Evolutionary conservation across 805 yeast species (phyloP).

Genomic region (Schwanniomyces sp.): DNA sequence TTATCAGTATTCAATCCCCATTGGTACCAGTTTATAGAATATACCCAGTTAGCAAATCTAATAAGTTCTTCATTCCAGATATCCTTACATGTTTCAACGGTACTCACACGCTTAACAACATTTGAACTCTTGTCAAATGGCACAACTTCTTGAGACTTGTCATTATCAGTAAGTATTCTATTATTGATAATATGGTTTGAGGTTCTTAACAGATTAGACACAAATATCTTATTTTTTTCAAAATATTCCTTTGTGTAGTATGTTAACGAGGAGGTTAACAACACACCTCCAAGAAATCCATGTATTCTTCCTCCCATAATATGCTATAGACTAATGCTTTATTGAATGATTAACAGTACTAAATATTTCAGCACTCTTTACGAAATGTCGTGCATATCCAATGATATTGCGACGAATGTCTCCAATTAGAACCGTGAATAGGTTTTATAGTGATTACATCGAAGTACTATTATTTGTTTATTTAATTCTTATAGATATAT

Average conservation of each 20-base stretch:
- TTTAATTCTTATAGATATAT: background rate
- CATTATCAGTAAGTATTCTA: slow-evolving; percentile 50
- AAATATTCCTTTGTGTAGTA: slow-evolving; percentile 63
- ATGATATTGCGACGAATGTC: background rate
- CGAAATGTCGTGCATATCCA: background rate
- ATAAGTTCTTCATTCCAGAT: slow-evolving; percentile 78
- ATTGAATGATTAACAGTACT: background rate
- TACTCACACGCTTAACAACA: slow-evolving; percentile 31
- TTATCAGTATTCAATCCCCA: slow-evolving; percentile 35
- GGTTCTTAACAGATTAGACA: slow-evolving; percentile 47
- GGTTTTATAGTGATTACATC: background rate
- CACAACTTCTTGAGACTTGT: slow-evolving; percentile 41
- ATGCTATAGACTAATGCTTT: background rate
- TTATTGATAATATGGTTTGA: slow-evolving; percentile 53
- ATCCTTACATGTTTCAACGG: slow-evolving; percentile 67
- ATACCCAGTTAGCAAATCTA: slow-evolving; percentile 61
- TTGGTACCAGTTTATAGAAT: slow-evolving; percentile 51
- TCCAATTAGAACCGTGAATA: background rate
- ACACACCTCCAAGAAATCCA: slow-evolving; percentile 51
- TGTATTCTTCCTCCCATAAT: slow-evolving; percentile 43
- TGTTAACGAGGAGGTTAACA: slow-evolving; percentile 61
- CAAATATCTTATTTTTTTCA: slow-evolving; percentile 43
- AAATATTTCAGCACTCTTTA: background rate
- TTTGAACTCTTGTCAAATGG: slow-evolving; percentile 36
- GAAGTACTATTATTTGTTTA: background rate